These are phyloP conservation scores for Xylaria multiplex DNA, from an alignment of 2,329 filamentous ascomycete species.

Conservation along the genomic window DNA sequence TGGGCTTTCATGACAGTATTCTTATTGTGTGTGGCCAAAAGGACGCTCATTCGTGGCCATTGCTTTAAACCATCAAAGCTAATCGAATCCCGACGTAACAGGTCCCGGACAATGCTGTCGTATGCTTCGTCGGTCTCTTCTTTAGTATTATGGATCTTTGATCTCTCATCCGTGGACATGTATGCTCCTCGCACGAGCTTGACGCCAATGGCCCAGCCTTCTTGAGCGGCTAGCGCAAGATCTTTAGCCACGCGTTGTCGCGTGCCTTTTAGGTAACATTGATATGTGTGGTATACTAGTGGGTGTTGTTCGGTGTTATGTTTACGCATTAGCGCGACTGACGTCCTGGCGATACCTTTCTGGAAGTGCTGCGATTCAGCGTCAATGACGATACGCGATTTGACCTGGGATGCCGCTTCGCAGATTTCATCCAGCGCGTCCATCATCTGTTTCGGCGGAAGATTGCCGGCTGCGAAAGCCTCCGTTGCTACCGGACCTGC, in stretches of 20 bases:
- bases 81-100: neutral
- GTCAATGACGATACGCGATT: slow-evolving; percentile 11
- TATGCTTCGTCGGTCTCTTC: slow-evolving; percentile 8
- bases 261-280: slow-evolving; percentile 18
- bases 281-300: slow-evolving; percentile 13
- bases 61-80: neutral
- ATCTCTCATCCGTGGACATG: slow-evolving; percentile 15
- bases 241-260: slow-evolving; percentile 11
- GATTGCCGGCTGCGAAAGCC: slow-evolving; percentile 8
- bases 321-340: slow-evolving; percentile 15
- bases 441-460: slow-evolving; percentile 16
- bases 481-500: slow-evolving; percentile 11
- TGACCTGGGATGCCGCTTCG: slow-evolving; percentile 2
- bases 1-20: slow-evolving; percentile 13
- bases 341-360: slow-evolving; percentile 8
- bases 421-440: slow-evolving; percentile 13
- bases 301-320: slow-evolving; percentile 14
- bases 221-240: neutral
- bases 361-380: slow-evolving; percentile 15
- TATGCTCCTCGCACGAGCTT: slow-evolving; percentile 21
- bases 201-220: slow-evolving; percentile 11
- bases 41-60: slow-evolving; percentile 7
- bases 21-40: slow-evolving; percentile 18
- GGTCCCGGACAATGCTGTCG: slow-evolving; percentile 12
- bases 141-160: slow-evolving; percentile 10